Evolutionary conservation across 1,139 yeast genomes (phyloP).

Genomic region (Taphrina populina): DNA sequence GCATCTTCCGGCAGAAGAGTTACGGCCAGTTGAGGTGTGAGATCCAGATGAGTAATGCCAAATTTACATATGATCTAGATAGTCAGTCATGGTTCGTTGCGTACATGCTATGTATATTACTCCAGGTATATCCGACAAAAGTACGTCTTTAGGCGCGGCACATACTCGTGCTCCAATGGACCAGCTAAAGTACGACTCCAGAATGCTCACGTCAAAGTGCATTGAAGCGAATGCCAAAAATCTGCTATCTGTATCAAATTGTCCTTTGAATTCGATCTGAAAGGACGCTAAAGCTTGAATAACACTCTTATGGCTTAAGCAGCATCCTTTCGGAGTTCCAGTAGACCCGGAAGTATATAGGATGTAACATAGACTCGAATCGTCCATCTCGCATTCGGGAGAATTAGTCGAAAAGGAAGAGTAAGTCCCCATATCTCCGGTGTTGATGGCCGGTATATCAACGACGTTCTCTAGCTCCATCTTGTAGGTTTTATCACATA

Average conservation of each 20-base stretch:
- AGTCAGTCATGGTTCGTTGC: too few species aligned
- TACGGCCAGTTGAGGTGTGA: slow-evolving; percentile 41
- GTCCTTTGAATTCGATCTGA: slow-evolving; percentile 38
- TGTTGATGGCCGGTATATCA: neutral
- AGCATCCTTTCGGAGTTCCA: slow-evolving; percentile 72
- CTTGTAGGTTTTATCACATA: slow-evolving; percentile 1
- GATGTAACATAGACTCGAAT: slow-evolving; percentile 38
- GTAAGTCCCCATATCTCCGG: neutral
- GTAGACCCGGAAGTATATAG: slow-evolving; percentile 69
- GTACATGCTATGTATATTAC: too few species aligned
- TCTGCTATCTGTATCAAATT: slow-evolving; percentile 36
- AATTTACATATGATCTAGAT: slow-evolving; percentile 30
- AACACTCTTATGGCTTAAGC: slow-evolving; percentile 56
- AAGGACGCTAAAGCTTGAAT: slow-evolving; percentile 44
- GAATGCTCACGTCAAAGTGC: slow-evolving; percentile 41
- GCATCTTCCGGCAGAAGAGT: slow-evolving; percentile 39
- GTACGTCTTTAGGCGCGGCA: slow-evolving; percentile 39
- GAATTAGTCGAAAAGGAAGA: neutral
- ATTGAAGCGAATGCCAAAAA: slow-evolving; percentile 41
- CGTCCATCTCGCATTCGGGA: neutral
- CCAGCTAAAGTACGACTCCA: slow-evolving; percentile 43
- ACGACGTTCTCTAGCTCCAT: neutral
- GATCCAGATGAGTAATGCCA: slow-evolving; percentile 40
- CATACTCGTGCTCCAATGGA: slow-evolving; percentile 39
- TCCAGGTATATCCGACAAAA: slow-evolving; percentile 38